These are phyloP conservation scores for Penicillium sp. DNA, from an alignment of 2,329 filamentous ascomycete species.

Conservation along the genomic window DNA sequence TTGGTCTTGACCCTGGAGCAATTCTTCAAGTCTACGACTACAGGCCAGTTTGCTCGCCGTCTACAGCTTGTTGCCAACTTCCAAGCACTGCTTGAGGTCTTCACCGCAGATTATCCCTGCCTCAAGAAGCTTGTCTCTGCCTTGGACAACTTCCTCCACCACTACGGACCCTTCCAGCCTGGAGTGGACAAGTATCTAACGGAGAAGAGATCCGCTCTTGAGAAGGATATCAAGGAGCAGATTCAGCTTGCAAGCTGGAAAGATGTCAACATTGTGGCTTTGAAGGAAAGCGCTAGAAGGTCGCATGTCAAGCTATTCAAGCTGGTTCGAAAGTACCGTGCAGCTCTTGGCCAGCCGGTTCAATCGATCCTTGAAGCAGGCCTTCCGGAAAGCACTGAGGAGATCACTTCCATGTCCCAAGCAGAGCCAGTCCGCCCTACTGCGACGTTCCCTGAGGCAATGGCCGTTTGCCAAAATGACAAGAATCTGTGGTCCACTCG, in stretches of 20 bases:
- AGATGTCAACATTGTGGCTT: constrained; percentile 83
- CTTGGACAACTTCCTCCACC: constrained; percentile 65
- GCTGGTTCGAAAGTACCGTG: constrained; percentile 80
- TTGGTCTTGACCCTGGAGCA: constrained; percentile 66
- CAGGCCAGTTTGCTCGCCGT: constrained; percentile 71
- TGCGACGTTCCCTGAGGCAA: constrained; percentile 23
- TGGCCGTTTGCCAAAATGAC: constrained; percentile 26
- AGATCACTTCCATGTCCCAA: constrained; percentile 15
- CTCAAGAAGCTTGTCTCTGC: constrained; percentile 55
- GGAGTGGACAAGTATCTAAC: constrained; percentile 57
- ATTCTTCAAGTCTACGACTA: constrained; percentile 68
- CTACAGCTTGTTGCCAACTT: constrained; percentile 58
- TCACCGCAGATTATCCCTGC: constrained; percentile 51
- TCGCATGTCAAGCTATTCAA: constrained; percentile 90
- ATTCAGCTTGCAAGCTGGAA: constrained; percentile 93
- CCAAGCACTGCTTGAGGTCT: constrained; percentile 55
- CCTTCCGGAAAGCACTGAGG: constrained; percentile 29
- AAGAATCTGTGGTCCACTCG: constrained; percentile 34
- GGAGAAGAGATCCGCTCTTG: constrained; percentile 63
- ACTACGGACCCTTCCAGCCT: constrained; percentile 63
- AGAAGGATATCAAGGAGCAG: constrained; percentile 89
- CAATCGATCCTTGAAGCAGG: constrained; percentile 45
- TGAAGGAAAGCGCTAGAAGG: constrained; percentile 78
- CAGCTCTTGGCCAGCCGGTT: constrained; percentile 66
- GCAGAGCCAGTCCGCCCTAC: constrained; percentile 11